Base-by-base conservation (phyloP, 2,329 filamentous ascomycete species). In the Cladorrhinum sp. region DNA sequence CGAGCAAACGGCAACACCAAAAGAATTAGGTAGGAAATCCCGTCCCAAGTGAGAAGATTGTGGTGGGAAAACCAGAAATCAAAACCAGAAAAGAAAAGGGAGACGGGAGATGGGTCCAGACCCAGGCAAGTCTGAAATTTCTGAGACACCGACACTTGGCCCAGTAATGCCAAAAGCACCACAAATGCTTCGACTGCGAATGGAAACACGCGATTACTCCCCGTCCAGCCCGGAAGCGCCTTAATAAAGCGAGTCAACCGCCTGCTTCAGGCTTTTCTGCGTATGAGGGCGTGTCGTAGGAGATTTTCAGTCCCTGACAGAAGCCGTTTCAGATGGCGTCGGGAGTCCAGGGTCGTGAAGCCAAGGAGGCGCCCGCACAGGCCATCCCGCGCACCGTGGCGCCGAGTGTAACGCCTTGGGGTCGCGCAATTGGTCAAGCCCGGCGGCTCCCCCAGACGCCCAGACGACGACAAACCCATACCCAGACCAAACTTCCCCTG, bases 301-400 rank as follows among this genome's bases (percentile, higher is more conserved):
- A 61, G 69, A 69, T 66, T 57, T 56, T 55, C 64, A 50, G 52
- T 66, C 65, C 67, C 65, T 65, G 67, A 71, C 70, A 65, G 56
- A 55, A 64, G 61, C 55, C 58, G 70, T 72, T 72, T 72, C 70
- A 72, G 70, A 67, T 67, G 62, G 63, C 59, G 68, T 69, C 68
- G 63, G 50, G 69, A 64, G 64, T 64, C 66, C 61, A 58, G 68
- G 68, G 58, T 57, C 52, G 49, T 49, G 60, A 55, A 59, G 51
- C 52, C 30, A 54, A 53, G 48, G 46, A 42, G 57, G 53, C 60
- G 57, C 59, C 50, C 56, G 64, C 64, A 62, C 62, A 42, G 51
- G 56, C 62, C 64, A 62, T 21, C 23, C 14, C 12, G 36, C 28
- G 59, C 24, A 24, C 59, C 26, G 23, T 55, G 59, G 23, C 53